A percentile compares a stretch with the other conserved stretches of the same genome.
These are phyloP conservation scores for Babesia divergens DNA, from an alignment of 169 alveolate species.

Conservation along the genomic window DNA sequence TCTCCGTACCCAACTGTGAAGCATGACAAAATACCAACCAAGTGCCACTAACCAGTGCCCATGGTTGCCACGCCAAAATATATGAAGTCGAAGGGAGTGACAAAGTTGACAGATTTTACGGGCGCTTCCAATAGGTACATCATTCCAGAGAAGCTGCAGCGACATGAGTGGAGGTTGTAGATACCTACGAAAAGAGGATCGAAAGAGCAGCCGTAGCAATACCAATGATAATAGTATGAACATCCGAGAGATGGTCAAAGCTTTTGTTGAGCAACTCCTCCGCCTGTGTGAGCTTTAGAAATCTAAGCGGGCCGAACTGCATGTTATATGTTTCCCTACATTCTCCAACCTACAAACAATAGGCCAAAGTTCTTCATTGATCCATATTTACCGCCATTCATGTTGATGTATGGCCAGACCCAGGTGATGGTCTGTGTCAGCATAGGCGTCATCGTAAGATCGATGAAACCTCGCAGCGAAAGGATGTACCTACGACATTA, in stretches of 20 bases:
- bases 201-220: conserved; percentile 70
- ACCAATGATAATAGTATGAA: conserved; percentile 72
- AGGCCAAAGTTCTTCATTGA: conserved; percentile 51
- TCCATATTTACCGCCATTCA: conserved; percentile 28
- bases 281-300: conserved; percentile 70
- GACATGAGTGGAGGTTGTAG: neutral
- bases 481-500: conserved; percentile 42
- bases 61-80: conserved; percentile 76
- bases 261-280: conserved; percentile 70
- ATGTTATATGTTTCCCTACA: neutral
- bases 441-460: conserved; percentile 73
- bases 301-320: conserved; percentile 73
- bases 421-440: conserved; percentile 60
- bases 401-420: neutral
- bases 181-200: conserved; percentile 65
- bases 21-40: neutral
- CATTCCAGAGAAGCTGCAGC: conserved; percentile 68
- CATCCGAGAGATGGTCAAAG: conserved; percentile 71
- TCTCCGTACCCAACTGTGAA: conserved; percentile 79
- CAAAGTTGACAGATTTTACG: conserved; percentile 40
- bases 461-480: conserved; percentile 71
- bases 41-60: conserved; percentile 61
- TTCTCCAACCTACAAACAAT: conserved; percentile 51
- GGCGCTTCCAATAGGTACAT: conserved; percentile 78
- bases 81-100: conserved; percentile 70